Evolutionary conservation across 768 basidiomycete species (phyloP).

Genomic region (Guyanaporus albipodus): DNA sequence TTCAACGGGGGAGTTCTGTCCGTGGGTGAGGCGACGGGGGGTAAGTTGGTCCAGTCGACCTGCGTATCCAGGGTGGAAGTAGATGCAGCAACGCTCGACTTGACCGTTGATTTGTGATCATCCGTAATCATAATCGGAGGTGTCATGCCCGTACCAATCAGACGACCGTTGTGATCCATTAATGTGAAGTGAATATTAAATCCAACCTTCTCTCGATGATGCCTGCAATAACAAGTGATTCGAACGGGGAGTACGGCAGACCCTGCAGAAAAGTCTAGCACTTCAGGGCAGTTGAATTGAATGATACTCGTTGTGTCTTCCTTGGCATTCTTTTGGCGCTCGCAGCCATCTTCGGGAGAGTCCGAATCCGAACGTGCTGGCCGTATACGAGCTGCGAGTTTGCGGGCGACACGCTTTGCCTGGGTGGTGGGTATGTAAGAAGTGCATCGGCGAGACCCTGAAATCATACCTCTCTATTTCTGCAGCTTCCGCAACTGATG

Average conservation of each 20-base stretch:
- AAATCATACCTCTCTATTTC: constrained; percentile 69
- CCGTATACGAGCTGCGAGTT: constrained; percentile 78
- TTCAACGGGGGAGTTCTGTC: constrained; percentile 44
- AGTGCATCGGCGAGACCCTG: background rate
- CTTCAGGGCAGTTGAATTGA: constrained; percentile 91
- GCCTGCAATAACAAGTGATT: constrained; percentile 97
- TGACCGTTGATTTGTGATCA: constrained; percentile 84
- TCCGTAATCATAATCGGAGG: constrained; percentile 98
- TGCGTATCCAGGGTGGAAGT: constrained; percentile 39
- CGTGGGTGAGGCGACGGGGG: constrained; percentile 13
- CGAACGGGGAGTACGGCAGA: constrained; percentile 88
- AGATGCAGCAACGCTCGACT: constrained; percentile 24
- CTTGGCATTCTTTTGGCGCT: constrained; percentile 38
- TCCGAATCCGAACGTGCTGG: constrained; percentile 77
- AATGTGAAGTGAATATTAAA: constrained; percentile 89
- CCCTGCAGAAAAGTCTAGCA: constrained; percentile 85
- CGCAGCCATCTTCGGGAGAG: constrained; percentile 53
- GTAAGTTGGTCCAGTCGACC: constrained; percentile 48
- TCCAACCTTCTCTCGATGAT: constrained; percentile 95
- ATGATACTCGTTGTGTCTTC: constrained; percentile 84
- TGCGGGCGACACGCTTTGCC: constrained; percentile 88
- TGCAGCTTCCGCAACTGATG: constrained; percentile 83
- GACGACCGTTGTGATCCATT: constrained; percentile 70
- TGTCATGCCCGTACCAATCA: constrained; percentile 78
- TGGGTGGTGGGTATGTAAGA: constrained; percentile 29